These are phyloP conservation scores for Coemansia sp. DNA, from an alignment of 192 early-diverging fungal genomes.

Conservation along the genomic window DNA sequence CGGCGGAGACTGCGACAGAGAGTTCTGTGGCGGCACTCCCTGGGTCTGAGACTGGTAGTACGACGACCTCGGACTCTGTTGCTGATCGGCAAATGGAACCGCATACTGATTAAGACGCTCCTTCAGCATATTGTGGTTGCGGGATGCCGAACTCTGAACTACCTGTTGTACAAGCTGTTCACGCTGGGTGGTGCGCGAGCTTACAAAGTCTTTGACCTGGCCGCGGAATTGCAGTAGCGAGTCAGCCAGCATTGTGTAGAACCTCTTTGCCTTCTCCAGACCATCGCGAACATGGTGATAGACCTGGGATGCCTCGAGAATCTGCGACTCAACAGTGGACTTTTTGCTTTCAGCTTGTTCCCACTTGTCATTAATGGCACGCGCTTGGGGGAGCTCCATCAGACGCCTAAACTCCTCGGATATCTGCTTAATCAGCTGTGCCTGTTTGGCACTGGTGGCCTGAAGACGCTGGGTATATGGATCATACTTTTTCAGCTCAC, in stretches of 20 bases:
- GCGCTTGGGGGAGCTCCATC: conserved; percentile 72
- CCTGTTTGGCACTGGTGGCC: conserved; percentile 72
- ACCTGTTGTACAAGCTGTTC: conserved; percentile 55
- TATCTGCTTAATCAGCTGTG: conserved; percentile 71
- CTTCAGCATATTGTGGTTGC: conserved; percentile 61
- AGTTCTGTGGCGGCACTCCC: background rate
- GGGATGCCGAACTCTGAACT: conserved; percentile 55
- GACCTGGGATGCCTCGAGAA: conserved; percentile 66
- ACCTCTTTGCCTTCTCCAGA: conserved; percentile 60
- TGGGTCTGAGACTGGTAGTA: background rate
- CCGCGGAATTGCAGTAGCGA: conserved; percentile 50
- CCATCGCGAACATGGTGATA: conserved; percentile 65
- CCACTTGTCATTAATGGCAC: conserved; percentile 66
- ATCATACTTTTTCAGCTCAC: conserved; percentile 89
- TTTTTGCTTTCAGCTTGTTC: conserved; percentile 67
- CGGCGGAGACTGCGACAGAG: conserved; percentile 20
- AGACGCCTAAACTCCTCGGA: conserved; percentile 71
- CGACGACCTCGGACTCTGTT: conserved; percentile 14
- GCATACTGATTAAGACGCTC: conserved; percentile 61
- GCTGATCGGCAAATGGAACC: conserved; percentile 10
- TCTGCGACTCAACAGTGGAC: conserved; percentile 62
- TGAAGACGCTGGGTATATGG: conserved; percentile 74
- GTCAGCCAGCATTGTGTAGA: conserved; percentile 60
- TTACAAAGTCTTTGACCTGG: conserved; percentile 59
- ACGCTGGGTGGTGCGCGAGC: conserved; percentile 57